Conservation (phyloP, 768 basidiomycete species). For the Mycena leptocephala region DNA sequence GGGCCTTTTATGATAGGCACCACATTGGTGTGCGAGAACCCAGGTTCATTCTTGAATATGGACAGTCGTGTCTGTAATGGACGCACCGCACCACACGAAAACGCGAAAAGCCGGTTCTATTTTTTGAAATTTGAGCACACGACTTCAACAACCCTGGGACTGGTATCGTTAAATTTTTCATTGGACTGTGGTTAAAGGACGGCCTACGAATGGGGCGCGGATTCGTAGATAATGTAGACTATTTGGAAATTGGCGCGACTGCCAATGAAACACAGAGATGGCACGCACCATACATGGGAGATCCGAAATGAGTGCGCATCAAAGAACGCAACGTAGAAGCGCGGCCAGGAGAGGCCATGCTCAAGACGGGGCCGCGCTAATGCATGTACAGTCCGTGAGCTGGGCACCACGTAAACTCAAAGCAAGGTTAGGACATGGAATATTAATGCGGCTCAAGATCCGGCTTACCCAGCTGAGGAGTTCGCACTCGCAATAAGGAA, state of each 20-base stretch:
- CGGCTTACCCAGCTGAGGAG: too few species aligned
- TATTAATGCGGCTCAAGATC: too few species aligned
- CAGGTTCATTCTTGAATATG: neutral
- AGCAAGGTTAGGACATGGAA: too few species aligned
- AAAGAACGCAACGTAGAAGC: too few species aligned
- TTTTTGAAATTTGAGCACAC: slow-evolving; percentile 15
- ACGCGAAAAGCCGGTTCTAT: slow-evolving; percentile 14
- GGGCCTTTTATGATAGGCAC: slow-evolving; percentile 7
- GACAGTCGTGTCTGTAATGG: neutral
- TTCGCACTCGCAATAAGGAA: too few species aligned
- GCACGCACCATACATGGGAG: slow-evolving; percentile 1
- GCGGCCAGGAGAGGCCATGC: too few species aligned
- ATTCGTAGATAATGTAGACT: neutral
- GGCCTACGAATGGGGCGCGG: neutral
- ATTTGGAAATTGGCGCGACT: neutral
- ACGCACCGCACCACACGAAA: neutral
- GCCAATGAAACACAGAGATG: neutral
- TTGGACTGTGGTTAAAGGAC: neutral
- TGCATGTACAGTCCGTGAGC: too few species aligned
- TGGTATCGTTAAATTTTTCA: slow-evolving; percentile 2
- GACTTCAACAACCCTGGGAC: slow-evolving; percentile 15
- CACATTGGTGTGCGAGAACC: neutral
- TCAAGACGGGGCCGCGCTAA: too few species aligned
- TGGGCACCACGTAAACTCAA: too few species aligned
- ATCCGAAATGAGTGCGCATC: neutral